phyloP scores from a whole-genome alignment of 768 basidiomycete species.

The Phanerodontia chrysosporium region DNA sequence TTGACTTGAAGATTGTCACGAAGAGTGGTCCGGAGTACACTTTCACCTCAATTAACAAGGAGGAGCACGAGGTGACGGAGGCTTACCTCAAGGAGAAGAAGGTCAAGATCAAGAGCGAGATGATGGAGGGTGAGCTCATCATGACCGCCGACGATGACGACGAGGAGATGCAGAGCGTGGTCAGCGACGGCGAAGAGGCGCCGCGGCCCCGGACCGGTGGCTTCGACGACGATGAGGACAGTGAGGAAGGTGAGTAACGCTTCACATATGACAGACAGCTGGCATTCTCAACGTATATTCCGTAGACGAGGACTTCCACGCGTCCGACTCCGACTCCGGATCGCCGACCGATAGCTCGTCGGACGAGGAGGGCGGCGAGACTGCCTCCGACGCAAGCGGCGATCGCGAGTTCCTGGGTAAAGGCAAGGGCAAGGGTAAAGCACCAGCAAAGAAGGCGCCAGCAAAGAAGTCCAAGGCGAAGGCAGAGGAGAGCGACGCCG shows the following conservation, averaged over 20 bases:
- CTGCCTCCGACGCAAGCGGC: conserved; percentile 82
- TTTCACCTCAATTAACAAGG: conserved; percentile 93
- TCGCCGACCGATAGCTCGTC: conserved; percentile 78
- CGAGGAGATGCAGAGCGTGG: conserved; percentile 80
- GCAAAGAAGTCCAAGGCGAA: conserved; percentile 21
- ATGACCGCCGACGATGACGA: conserved; percentile 69
- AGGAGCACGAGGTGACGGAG: conserved; percentile 86
- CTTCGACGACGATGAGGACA: conserved; percentile 73
- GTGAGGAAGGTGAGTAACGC: conserved; percentile 55
- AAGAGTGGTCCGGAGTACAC: conserved; percentile 82
- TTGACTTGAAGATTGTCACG: conserved; percentile 87
- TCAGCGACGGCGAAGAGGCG: conserved; percentile 61
- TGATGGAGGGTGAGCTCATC: conserved; percentile 81
- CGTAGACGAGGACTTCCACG: conserved; percentile 87
- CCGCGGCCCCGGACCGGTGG: conserved; percentile 46
- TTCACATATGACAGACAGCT: not conserved
- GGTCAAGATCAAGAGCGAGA: conserved; percentile 92
- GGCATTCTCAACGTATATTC: not conserved
- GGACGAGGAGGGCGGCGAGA: conserved; percentile 65
- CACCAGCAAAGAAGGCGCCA: conserved; percentile 30
- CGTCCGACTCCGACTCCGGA: conserved; percentile 80
- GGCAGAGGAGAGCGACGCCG: conserved; percentile 27
- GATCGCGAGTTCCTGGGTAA: conserved; percentile 58
- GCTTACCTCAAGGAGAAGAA: conserved; percentile 87
- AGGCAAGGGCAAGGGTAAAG: conserved; percentile 35